phyloP scores from a whole-genome alignment of 2,329 filamentous ascomycete species.

The Didymella keratinophila region DNA sequence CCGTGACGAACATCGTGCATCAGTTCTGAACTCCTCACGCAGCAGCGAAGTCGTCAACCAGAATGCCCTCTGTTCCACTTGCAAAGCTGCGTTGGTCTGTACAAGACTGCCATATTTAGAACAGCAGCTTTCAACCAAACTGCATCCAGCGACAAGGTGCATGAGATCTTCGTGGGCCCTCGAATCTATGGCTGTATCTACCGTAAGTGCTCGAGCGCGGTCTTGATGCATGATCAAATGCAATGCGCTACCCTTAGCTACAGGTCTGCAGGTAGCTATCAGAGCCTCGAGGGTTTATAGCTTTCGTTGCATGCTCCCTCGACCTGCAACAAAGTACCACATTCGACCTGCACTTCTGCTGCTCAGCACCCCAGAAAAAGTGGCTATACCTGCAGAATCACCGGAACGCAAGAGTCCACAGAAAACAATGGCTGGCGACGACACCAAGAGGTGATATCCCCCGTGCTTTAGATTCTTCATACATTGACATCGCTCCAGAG shows the following conservation, averaged over 20 bases:
- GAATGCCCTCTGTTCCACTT: slow-evolving; percentile 11
- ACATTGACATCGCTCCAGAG: neutral
- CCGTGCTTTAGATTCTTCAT: neutral
- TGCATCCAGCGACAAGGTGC: neutral
- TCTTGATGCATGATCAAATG: neutral
- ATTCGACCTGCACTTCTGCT: slow-evolving; percentile 1
- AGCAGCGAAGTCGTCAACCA: slow-evolving; percentile 12
- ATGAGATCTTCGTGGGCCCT: slow-evolving; percentile 3
- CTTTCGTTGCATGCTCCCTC: neutral
- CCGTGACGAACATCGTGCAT: slow-evolving; percentile 29
- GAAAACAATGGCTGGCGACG: slow-evolving; percentile 17
- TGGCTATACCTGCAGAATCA: slow-evolving; percentile 9
- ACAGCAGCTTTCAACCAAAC: slow-evolving; percentile 8
- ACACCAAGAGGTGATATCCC: slow-evolving; percentile 6
- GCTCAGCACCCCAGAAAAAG: slow-evolving; percentile 5
- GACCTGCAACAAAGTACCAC: neutral
- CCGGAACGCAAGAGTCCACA: slow-evolving; percentile 1
- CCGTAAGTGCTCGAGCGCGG: neutral
- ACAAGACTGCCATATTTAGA: slow-evolving; percentile 9
- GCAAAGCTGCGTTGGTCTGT: slow-evolving; percentile 16
- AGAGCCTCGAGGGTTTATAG: slow-evolving; percentile 5
- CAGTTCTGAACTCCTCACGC: slow-evolving; percentile 7
- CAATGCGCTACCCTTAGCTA: slow-evolving; percentile 12
- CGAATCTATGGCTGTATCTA: slow-evolving; percentile 11
- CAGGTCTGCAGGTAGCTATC: slow-evolving; percentile 1